Base-by-base conservation (phyloP, 257 asterid genomes). In the Solanum etuberosum region DNA sequence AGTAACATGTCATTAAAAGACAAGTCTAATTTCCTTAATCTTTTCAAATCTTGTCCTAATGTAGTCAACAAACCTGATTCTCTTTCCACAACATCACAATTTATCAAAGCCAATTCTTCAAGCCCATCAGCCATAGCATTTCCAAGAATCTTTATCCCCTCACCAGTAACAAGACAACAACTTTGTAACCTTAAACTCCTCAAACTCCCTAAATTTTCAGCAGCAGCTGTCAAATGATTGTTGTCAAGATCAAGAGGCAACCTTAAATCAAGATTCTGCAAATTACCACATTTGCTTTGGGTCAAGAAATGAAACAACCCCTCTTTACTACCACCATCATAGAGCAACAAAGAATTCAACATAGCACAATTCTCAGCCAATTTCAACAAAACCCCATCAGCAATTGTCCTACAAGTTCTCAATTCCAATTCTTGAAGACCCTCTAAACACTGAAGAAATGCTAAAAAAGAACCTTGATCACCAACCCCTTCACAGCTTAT, bases 171-270 rank as follows among this genome's bases (percentile, higher is more conserved):
- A 85, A 95, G 94, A 86, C 98, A 93, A 71, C 96, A 93, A 67
- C 98, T 93, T 86, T 95, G 94, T 88, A 96, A 76, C 78, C 93
- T 92, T 16, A 96, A 87, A 91, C 93, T 91, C 25, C 65, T 61
- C 89, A 96, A 89, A 10, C 83, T 86, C 85, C 91, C 87, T 87
- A 96, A 93, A 84, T 93, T 95, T 85, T 90, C 93, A 2, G 96
- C 87, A 34, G 93, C 83, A 67, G 98, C 95, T 3, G 87, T 67
- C 76, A 96, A 90, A 85, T 96, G 99, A 37, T 87, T 27, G 91
- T 93, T 93, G 8, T 92, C 89, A 43, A 96, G 95, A 88, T 96
- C 99, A 86, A 96, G 97, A 3, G 99, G 98, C 57, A 96, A 68
- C 83, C 98, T 86, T 9, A 96, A 88, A 86, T 96, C 96, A 35